Base-by-base conservation (phyloP, 2,329 filamentous ascomycete species). In the Fonsecaea monophora region DNA sequence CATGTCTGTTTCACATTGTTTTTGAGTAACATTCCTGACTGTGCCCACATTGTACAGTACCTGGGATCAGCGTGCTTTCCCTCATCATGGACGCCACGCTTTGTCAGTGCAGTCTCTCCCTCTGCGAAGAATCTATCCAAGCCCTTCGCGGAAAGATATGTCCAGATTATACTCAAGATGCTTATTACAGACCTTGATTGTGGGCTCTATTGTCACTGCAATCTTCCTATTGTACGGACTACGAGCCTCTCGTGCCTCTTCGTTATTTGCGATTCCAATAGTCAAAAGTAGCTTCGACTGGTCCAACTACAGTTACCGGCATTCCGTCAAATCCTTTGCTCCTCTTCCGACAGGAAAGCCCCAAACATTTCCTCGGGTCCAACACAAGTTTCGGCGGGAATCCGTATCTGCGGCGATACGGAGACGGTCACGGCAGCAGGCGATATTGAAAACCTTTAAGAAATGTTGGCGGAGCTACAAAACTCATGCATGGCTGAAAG, bases 401-500 rank as follows among this genome's bases (percentile, higher is more conserved):
- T 67, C 69, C 1, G 18, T 48, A 18, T 13, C 38, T 32, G 64
- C 56, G 13, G 35, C 40, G n/a, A 38, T n/a, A 15, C 34, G 34
- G 15, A 25, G 67, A 21, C 15, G 59, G 42, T 34, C 55, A 65
- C 78, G 82, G 35, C 77, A 77, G 54, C 77, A 76, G 13, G 80
- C 81, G 21, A 81, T 87, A 60, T 80, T 78, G 69, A 78, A 78
- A 53, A 82, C 79, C 68, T 87, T 87, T 70, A 68, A 78, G 56
- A 84, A 83, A 71, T 83, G 83, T 69, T 90, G 87, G 86, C 73
- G 75, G 7, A 84, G 83, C 15, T 90, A 91, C 76, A 86, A 83
- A 73, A 80, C 81, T 58, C 76, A 84, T 69, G 89, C 88, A 0
- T 90, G 88, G 87, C 82, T 85, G 73, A 82, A 85, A 54, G 88